Conservation (phyloP, 208 protist genomes). For the Trypanosomatidae sp. region DNA sequence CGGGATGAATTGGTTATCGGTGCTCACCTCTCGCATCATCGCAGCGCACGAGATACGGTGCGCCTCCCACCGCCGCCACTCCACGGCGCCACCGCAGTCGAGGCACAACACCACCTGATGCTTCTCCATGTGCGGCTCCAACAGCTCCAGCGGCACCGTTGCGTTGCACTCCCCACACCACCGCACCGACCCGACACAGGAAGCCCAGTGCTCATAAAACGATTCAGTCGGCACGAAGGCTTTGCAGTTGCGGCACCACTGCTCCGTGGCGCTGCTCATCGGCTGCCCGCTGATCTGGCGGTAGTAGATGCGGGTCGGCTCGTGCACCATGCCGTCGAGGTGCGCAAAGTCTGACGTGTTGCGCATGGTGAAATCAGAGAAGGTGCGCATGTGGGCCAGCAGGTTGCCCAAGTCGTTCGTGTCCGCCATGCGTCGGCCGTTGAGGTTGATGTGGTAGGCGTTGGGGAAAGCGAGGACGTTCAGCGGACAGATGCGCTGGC, state of each 20-base stretch:
- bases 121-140: slow-evolving; percentile 87
- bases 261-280: slow-evolving; percentile 51
- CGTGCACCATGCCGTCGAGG: slow-evolving; percentile 86
- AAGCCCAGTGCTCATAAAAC: slow-evolving; percentile 80
- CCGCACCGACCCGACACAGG: slow-evolving; percentile 73
- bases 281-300: slow-evolving; percentile 48
- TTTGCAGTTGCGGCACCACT: slow-evolving; percentile 93
- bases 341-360: slow-evolving; percentile 69
- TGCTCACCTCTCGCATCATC: slow-evolving; percentile 90
- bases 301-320: slow-evolving; percentile 91
- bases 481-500: slow-evolving; percentile 60
- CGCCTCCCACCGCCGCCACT: slow-evolving; percentile 91
- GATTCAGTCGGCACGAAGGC: slow-evolving; percentile 53
- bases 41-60: slow-evolving; percentile 79
- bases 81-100: slow-evolving; percentile 81
- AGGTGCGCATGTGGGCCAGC: slow-evolving; percentile 71
- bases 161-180: slow-evolving; percentile 86
- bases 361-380: slow-evolving; percentile 77
- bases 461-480: slow-evolving; percentile 55
- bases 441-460: slow-evolving; percentile 65
- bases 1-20: slow-evolving; percentile 88
- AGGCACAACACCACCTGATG: slow-evolving; percentile 90
- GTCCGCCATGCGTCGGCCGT: slow-evolving; percentile 80
- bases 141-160: slow-evolving; percentile 69
- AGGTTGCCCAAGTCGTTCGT: slow-evolving; percentile 91